Percentiles rank a stretch among this genome's conserved stretches.
Conservation (phyloP, 148 eudicot genomes). For the Arctostaphylos glauca region DNA sequence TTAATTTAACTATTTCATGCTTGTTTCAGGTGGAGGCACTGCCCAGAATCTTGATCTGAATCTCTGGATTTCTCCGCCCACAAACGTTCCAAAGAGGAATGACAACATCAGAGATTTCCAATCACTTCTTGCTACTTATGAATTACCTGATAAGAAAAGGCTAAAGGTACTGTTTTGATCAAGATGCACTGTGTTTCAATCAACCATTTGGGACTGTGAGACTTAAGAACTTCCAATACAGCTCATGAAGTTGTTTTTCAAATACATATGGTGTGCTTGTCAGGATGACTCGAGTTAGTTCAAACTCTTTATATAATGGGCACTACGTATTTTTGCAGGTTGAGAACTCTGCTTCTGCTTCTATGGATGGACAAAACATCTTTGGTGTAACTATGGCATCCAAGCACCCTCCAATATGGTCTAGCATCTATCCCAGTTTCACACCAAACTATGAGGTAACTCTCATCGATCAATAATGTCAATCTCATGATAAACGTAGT, state of each 20-base stretch:
- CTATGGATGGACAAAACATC: constrained; percentile 8
- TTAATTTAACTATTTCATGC: not conserved
- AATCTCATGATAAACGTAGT: not conserved
- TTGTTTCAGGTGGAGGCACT: constrained; percentile 23
- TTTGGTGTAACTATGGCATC: constrained; percentile 19
- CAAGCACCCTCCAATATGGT: constrained; percentile 37
- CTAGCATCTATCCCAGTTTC: constrained; percentile 51
- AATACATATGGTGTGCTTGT: not conserved
- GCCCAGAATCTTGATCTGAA: constrained; percentile 44
- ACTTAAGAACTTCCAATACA: not conserved
- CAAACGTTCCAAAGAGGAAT: constrained; percentile 19
- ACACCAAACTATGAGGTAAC: constrained; percentile 50
- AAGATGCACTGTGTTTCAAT: not conserved
- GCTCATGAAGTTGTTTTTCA: not conserved
- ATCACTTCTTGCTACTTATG: constrained; percentile 9
- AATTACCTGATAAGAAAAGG: constrained; percentile 31
- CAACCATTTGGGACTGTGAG: too few species aligned
- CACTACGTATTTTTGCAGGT: constrained; percentile 22
- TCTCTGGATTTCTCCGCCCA: constrained; percentile 39
- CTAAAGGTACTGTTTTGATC: constrained; percentile 25
- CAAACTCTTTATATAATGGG: not conserved
- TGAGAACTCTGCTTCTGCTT: constrained; percentile 20
- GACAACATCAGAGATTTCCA: constrained; percentile 19
- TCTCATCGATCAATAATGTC: not conserved
- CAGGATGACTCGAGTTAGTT: not conserved